Conservation (phyloP, 805 yeast species). For the Jamesozyma rosinii region DNA sequence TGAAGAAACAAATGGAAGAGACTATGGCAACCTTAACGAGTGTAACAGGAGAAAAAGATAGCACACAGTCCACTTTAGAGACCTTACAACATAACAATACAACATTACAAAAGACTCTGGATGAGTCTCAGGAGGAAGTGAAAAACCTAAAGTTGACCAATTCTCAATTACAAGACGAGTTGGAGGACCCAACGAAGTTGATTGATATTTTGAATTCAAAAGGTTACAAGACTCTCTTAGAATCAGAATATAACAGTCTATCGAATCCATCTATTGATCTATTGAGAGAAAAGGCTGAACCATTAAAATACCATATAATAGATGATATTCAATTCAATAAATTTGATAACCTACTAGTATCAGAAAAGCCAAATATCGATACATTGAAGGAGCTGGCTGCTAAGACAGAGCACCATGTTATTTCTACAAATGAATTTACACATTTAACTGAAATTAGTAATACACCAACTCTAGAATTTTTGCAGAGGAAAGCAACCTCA, state of each 20-base stretch:
- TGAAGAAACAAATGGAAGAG: not conserved
- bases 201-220: not conserved
- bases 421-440: slow-evolving; percentile 6
- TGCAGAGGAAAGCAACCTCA: slow-evolving; percentile 8
- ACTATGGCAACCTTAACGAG: not conserved
- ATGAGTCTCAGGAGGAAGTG: not conserved
- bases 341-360: not conserved
- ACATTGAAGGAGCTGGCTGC: not conserved
- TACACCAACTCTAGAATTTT: slow-evolving; percentile 7
- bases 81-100: not conserved
- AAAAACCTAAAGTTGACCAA: slow-evolving; percentile 58
- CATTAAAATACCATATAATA: not conserved
- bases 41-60: slow-evolving; percentile 1
- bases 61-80: not conserved
- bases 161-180: slow-evolving; percentile 30
- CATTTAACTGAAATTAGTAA: slow-evolving; percentile 11
- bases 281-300: slow-evolving; percentile 1
- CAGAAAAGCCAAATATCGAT: not conserved
- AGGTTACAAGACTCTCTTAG: not conserved
- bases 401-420: slow-evolving; percentile 5
- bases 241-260: not conserved
- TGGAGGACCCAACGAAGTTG: not conserved
- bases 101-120: not conserved
- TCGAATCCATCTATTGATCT: slow-evolving; percentile 2
- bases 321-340: not conserved